These are phyloP conservation scores for Fusarium nanum DNA, from an alignment of 2,329 filamentous ascomycete genomes.

Conservation along the genomic window DNA sequence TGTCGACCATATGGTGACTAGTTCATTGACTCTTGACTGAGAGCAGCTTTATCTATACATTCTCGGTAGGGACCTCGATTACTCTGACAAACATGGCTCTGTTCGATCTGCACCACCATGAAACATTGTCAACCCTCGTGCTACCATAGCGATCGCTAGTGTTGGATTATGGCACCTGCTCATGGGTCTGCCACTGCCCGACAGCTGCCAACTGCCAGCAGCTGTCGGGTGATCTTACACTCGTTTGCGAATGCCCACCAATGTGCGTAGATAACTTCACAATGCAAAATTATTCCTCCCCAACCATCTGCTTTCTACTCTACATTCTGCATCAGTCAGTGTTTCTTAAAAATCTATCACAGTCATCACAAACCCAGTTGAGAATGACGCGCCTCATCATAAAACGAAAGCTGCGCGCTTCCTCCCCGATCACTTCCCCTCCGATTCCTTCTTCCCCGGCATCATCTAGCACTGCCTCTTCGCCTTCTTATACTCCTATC, in stretches of 20 bases:
- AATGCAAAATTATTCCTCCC: fast-evolving
- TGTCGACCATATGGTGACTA: too few relatives aligned
- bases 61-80: fast-evolving
- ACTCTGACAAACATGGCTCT: not conserved
- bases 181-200: not conserved
- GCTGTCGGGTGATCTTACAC: not conserved
- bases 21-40: too few relatives aligned
- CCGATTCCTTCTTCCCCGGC: fast-evolving
- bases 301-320: fast-evolving
- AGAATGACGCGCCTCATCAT: constrained; percentile 2
- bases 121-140: not conserved
- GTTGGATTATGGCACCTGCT: not conserved
- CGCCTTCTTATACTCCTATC: not conserved
- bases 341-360: too few relatives aligned
- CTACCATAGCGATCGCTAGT: not conserved
- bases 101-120: not conserved
- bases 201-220: not conserved
- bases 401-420: not conserved
- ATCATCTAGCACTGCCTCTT: too few relatives aligned
- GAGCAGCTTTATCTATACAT: fast-evolving
- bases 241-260: too few relatives aligned
- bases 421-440: not conserved
- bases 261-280: not conserved
- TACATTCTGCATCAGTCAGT: not conserved
- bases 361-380: too few relatives aligned